Evolutionary conservation across 805 yeast species (phyloP), one percentile per base, ranked within the genome.

Genomic region (Ogataea nakhonphanomensis): DNA sequence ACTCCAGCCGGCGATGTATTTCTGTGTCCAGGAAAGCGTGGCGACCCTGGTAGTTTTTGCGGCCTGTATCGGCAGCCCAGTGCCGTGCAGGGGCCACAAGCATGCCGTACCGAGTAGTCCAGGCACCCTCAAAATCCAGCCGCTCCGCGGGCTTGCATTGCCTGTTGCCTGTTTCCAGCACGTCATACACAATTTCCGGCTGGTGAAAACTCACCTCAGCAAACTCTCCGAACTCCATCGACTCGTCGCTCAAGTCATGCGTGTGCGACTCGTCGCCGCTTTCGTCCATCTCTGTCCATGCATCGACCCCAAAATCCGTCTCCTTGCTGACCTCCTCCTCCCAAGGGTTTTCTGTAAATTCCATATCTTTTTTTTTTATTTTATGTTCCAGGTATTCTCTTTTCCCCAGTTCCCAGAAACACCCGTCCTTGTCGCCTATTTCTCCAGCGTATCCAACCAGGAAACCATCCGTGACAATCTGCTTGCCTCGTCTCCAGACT

Each of bases 391-490:
- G 36, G 33, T 39, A 7, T 41, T 57, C 6, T 39, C 40, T 25
- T 30, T 57, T 2, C 38, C 52, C 1, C 50, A 49, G 14, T 57
- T 55, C 37, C 50, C 50, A 1, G 36, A 49, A 0, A 42, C 41
- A 38, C 43, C 36, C 13, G 45, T 53, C 7, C 30, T 58, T 30
- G 63, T 53, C 1, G 39, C 58, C 6, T 64, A 76, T 34, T 81
- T 70, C 55, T 53, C 61, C 3, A 60, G 69, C 25, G 77, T 86
- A 4, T 39, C 53, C 8, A 72, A 73, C 39, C 63, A 74, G 10
- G 46, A 57, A 3, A 63, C 60, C 5, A 71, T 86, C 28, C 73
- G 76, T 34, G 39, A 51, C 9, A 61, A 67, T 39, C 67, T 75
- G 28, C 61, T 73, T 20, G 60, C 62, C 8, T 77, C 74, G 2